Conservation (phyloP, 1,284 basidiomycete genomes). For the Irpex sp. region DNA sequence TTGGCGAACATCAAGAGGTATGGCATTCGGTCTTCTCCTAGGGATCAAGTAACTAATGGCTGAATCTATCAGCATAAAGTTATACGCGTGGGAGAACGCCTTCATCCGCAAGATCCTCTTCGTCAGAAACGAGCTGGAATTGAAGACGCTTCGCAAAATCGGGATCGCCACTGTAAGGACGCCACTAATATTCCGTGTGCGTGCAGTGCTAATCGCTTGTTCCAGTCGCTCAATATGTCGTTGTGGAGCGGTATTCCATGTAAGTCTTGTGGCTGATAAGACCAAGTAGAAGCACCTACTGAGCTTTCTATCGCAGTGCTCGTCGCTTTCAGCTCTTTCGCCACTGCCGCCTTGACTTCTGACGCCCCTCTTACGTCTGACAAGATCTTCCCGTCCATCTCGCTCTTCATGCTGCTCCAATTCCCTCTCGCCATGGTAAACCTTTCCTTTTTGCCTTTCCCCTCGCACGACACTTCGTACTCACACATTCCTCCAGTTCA, state of each 20-base stretch:
- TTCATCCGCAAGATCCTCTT: constrained; percentile 73
- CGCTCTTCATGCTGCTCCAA: constrained; percentile 86
- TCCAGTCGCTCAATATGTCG: constrained; percentile 53
- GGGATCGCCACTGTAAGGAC: constrained; percentile 61
- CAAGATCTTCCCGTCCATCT: constrained; percentile 92
- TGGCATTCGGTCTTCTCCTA: neutral
- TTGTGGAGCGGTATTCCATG: constrained; percentile 69
- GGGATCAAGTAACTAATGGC: neutral
- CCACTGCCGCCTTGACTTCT: constrained; percentile 72
- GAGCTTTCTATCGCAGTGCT: constrained; percentile 42
- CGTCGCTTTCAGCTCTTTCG: constrained; percentile 88
- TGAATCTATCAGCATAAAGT: constrained; percentile 55
- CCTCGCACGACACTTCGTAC: too few relatives aligned
- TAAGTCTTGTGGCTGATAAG: constrained; percentile 20
- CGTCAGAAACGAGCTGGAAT: constrained; percentile 84
- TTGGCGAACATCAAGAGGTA: constrained; percentile 88
- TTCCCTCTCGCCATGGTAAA: constrained; percentile 86
- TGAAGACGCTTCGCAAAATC: constrained; percentile 80
- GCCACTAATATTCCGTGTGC: constrained; percentile 2
- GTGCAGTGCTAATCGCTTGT: neutral
- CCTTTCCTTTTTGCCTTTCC: constrained; percentile 5
- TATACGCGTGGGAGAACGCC: constrained; percentile 87
- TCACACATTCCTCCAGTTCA: constrained; percentile 41
- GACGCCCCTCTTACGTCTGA: constrained; percentile 81
- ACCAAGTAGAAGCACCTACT: constrained; percentile 16